Evolutionary conservation across 371 early-diverging fungal genomes (phyloP).

Genomic region (Rhizopus delemar): DNA sequence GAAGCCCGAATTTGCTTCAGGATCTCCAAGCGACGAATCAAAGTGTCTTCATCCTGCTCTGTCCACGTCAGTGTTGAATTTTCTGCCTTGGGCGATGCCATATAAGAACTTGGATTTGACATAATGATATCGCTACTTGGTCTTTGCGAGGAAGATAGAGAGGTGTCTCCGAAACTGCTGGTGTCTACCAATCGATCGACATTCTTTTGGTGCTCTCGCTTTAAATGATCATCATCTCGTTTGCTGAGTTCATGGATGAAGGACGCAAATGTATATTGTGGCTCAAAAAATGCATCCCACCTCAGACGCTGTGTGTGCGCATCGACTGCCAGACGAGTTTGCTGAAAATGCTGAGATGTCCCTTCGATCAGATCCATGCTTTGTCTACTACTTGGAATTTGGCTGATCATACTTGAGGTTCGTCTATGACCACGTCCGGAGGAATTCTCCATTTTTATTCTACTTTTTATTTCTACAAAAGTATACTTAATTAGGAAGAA

Average conservation of each 20-base stretch:
- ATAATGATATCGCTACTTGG: background rate
- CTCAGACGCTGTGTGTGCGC: conserved; percentile 23
- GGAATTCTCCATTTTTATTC: background rate
- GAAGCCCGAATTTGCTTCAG: conserved; percentile 22
- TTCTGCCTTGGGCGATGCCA: background rate
- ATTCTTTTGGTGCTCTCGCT: conserved; percentile 14
- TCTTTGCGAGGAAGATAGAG: background rate
- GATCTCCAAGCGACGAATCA: conserved; percentile 21
- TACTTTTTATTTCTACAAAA: background rate
- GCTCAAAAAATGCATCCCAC: conserved; percentile 30
- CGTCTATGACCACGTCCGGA: background rate
- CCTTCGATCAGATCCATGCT: conserved; percentile 29
- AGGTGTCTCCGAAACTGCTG: background rate
- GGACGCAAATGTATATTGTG: conserved; percentile 28
- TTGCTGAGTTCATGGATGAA: conserved; percentile 16
- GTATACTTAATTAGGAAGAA: background rate
- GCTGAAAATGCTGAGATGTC: conserved; percentile 7
- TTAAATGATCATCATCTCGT: conserved; percentile 3
- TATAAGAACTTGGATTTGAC: background rate
- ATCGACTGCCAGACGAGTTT: background rate
- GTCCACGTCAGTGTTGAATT: conserved; percentile 3
- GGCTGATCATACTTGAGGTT: background rate
- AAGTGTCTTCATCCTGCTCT: conserved; percentile 7
- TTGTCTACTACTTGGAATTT: conserved; percentile 9
- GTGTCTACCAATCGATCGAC: conserved; percentile 17